These are phyloP conservation scores for Pythium diclinum DNA, from an alignment of 352 stramenopile species.

Conservation along the genomic window DNA sequence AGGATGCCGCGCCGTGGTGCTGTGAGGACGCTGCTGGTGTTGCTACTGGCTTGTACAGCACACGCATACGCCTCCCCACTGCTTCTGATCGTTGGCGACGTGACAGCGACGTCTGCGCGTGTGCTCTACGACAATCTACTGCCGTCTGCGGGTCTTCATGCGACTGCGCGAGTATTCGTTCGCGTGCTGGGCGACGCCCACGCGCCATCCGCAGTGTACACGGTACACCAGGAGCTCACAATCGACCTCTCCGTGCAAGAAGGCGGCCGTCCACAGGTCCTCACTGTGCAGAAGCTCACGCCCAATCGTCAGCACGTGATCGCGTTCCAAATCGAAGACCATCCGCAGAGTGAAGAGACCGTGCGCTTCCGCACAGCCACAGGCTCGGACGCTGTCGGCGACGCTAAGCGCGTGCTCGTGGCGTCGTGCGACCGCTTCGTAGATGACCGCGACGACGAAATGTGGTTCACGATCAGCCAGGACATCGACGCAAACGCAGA, in stretches of 20 bases:
- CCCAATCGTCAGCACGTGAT: conserved; percentile 43
- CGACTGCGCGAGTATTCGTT: not conserved
- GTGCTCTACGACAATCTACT: conserved; percentile 15
- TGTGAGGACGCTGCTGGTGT: too few species aligned
- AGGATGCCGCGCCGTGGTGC: too few species aligned
- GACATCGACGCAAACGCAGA: conserved; percentile 30
- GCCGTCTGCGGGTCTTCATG: not conserved
- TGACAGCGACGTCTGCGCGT: conserved; percentile 33
- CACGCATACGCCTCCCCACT: conserved; percentile 16
- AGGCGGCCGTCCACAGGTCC: conserved; percentile 23
- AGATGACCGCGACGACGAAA: conserved; percentile 58
- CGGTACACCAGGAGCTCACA: not conserved
- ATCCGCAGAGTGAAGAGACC: conserved; percentile 16
- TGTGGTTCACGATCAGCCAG: conserved; percentile 51
- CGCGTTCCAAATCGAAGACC: conserved; percentile 20
- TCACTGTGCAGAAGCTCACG: conserved; percentile 33
- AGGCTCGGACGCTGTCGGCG: conserved; percentile 4
- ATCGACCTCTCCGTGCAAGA: not conserved
- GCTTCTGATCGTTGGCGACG: conserved; percentile 52
- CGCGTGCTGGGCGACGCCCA: not conserved
- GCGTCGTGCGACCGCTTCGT: conserved; percentile 63
- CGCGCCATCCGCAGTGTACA: not conserved
- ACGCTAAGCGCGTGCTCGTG: conserved; percentile 31
- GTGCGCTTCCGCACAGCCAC: conserved; percentile 40
- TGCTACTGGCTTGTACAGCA: not conserved